These are phyloP conservation scores for Plasmodium adleri DNA, from an alignment of 169 alveolate genomes.

Conservation along the genomic window DNA sequence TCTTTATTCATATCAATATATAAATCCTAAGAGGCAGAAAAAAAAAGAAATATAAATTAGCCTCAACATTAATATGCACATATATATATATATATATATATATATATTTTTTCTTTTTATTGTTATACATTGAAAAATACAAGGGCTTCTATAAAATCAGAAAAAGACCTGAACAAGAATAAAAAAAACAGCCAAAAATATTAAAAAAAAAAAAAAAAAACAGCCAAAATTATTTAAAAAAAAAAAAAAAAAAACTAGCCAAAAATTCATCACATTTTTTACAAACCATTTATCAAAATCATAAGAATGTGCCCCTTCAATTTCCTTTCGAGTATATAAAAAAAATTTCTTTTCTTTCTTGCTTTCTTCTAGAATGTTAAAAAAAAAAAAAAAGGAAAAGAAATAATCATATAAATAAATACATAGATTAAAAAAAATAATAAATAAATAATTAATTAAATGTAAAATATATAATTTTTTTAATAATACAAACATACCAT, in stretches of 20 bases:
- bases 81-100: too few species aligned
- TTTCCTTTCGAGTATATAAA: slow-evolving; percentile 68
- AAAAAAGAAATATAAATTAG: too few species aligned
- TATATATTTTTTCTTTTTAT: not conserved
- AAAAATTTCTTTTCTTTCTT: slow-evolving; percentile 51
- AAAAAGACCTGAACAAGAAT: slow-evolving; percentile 23
- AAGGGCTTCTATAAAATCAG: slow-evolving; percentile 71
- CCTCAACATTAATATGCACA: too few species aligned
- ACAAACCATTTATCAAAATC: slow-evolving; percentile 71
- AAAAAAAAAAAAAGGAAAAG: not conserved
- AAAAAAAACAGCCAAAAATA: not conserved
- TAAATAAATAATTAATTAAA: not conserved
- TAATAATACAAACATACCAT: slow-evolving; percentile 8
- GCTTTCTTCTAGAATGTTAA: slow-evolving; percentile 12
- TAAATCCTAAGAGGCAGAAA: slow-evolving; percentile 21
- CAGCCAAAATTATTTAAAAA: not conserved
- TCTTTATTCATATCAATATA: slow-evolving; percentile 49
- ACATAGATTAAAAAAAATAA: not conserved
- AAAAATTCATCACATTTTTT: not conserved
- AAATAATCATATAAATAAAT: not conserved
- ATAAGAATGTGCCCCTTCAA: slow-evolving; percentile 70
- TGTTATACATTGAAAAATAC: slow-evolving; percentile 32
- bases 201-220: not conserved
- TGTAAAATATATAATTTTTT: too few species aligned
- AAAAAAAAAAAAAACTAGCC: not conserved